Evolutionary conservation across 352 stramenopile species (phyloP).

Genomic region (Plasmopara viticola): DNA sequence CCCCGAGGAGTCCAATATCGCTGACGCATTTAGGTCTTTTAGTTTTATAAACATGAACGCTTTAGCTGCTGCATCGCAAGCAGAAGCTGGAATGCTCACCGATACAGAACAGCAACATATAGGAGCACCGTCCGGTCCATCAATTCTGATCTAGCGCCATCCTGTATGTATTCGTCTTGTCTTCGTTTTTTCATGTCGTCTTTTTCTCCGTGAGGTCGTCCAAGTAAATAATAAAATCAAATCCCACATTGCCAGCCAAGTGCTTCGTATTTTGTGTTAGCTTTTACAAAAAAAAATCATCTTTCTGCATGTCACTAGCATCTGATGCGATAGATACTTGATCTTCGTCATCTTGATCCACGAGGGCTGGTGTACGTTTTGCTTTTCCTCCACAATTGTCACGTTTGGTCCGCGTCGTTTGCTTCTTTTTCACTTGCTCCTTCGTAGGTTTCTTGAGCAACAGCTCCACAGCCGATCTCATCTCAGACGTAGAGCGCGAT

Average conservation of each 20-base stretch:
- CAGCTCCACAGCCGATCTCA: conserved; percentile 34
- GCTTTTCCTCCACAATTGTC: conserved; percentile 37
- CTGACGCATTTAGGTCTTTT: conserved; percentile 68
- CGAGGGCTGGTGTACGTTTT: conserved; percentile 30
- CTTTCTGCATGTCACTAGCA: conserved; percentile 22
- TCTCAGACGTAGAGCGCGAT: conserved; percentile 4
- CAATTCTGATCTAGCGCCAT: conserved; percentile 56
- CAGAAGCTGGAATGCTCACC: conserved; percentile 60
- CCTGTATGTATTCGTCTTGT: not conserved
- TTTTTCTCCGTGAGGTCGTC: conserved; percentile 11
- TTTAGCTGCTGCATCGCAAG: conserved; percentile 61
- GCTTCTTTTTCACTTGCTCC: conserved; percentile 63
- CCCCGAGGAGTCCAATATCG: conserved; percentile 29
- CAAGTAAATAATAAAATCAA: conserved; percentile 18
- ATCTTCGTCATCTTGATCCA: conserved; percentile 52
- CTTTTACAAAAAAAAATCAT: conserved; percentile 70
- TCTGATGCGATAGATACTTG: conserved; percentile 14
- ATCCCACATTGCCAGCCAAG: too few relatives aligned
- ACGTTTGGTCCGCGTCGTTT: conserved; percentile 46
- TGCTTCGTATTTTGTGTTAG: conserved; percentile 4
- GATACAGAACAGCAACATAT: conserved; percentile 37
- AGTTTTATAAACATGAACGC: conserved; percentile 87
- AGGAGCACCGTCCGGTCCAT: conserved; percentile 37
- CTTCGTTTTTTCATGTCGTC: conserved; percentile 2
- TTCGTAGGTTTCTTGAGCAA: conserved; percentile 62